Conservation (phyloP, 768 basidiomycete genomes). For the Symmetrospora coprosmae region DNA sequence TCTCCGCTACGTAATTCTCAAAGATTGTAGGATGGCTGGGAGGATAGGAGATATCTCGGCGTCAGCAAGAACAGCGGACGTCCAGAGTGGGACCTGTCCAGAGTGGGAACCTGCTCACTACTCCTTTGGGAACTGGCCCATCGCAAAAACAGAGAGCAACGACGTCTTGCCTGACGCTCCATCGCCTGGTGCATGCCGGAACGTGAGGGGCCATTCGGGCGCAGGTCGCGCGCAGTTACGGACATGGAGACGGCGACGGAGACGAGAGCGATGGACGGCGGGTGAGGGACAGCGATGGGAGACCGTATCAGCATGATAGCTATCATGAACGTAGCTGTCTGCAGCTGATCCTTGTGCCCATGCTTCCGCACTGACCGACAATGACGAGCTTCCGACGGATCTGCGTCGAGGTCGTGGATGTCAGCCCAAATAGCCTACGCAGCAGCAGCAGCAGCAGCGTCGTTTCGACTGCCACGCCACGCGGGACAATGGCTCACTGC, state of each 20-base stretch:
- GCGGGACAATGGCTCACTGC: no score
- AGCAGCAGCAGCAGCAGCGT: background rate
- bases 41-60: background rate
- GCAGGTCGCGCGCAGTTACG: background rate
- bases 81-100: background rate
- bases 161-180: constrained; percentile 98
- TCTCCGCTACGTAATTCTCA: constrained; percentile 70
- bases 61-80: background rate
- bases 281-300: background rate
- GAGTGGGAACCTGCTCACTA: background rate
- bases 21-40: constrained; percentile 37
- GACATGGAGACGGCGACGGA: background rate
- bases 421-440: no score
- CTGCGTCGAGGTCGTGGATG: no score
- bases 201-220: background rate
- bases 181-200: constrained; percentile 47
- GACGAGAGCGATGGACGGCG: background rate
- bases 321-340: background rate
- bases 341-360: background rate
- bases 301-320: background rate
- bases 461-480: no score
- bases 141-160: constrained; percentile 73
- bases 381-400: constrained; percentile 25
- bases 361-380: constrained; percentile 18
- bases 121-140: constrained; percentile 74